A percentile compares a stretch with the other conserved stretches of the same genome.
Conservation (phyloP, 805 yeast species). For the Nakazawaea siamensis region DNA sequence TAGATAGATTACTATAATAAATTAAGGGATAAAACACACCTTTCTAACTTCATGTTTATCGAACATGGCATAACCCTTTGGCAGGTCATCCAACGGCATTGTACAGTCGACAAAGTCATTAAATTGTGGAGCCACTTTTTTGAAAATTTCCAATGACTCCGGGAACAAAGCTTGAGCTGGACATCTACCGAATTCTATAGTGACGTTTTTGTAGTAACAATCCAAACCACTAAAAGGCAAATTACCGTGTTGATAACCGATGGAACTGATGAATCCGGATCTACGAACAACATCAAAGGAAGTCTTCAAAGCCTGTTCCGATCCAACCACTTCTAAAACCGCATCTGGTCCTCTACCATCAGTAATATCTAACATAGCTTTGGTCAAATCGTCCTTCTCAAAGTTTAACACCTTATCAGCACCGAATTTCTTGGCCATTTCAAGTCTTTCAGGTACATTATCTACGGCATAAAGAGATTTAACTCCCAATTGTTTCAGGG, state of each 20-base stretch:
- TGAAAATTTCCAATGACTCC: conserved; percentile 43
- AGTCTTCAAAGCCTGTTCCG: conserved; percentile 37
- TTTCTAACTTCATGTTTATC: conserved; percentile 47
- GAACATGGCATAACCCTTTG: conserved; percentile 40
- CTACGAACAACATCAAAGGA: conserved; percentile 48
- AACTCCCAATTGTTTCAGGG: conserved; percentile 37
- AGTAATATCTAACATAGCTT: conserved; percentile 27
- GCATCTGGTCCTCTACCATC: conserved; percentile 50
- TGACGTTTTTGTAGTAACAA: conserved; percentile 48
- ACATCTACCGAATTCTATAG: conserved; percentile 55
- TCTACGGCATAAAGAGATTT: conserved; percentile 38
- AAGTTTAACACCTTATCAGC: conserved; percentile 36
- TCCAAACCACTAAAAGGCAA: conserved; percentile 51
- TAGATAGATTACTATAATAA: too few relatives aligned
- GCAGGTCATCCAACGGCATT: conserved; percentile 34
- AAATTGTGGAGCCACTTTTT: conserved; percentile 33
- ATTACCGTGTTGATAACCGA: conserved; percentile 54
- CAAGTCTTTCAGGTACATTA: conserved; percentile 36
- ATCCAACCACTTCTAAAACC: conserved; percentile 54
- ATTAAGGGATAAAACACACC: conserved; percentile 32
- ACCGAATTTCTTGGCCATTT: conserved; percentile 36
- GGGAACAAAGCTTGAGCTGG: conserved; percentile 50
- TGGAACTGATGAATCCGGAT: conserved; percentile 48
- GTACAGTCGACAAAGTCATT: conserved; percentile 43
- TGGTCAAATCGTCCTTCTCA: conserved; percentile 26